Evolutionary conservation across 371 early-diverging fungal species (phyloP).

Genomic region (Mortierella sp.): DNA sequence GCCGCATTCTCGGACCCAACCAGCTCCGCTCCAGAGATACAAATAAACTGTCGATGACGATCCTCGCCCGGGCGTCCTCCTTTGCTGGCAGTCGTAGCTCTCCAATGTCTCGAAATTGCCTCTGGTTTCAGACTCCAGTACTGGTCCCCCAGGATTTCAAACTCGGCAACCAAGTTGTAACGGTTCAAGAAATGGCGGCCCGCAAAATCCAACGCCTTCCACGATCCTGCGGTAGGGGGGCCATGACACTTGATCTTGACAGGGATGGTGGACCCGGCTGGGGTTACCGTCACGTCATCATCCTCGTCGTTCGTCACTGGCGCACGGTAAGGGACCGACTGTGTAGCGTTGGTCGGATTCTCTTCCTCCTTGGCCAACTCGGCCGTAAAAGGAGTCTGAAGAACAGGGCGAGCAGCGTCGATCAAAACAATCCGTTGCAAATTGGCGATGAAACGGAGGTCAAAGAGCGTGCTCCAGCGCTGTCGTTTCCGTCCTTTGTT

Average conservation of each 20-base stretch:
- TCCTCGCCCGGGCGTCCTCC: not conserved
- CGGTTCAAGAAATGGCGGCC: slow-evolving; percentile 52
- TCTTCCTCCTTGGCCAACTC: slow-evolving; percentile 45
- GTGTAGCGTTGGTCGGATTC: slow-evolving; percentile 22
- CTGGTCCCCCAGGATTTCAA: slow-evolving; percentile 35
- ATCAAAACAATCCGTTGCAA: slow-evolving; percentile 29
- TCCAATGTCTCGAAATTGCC: slow-evolving; percentile 38
- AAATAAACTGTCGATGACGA: slow-evolving; percentile 33
- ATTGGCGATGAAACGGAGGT: slow-evolving; percentile 16
- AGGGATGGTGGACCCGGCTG: not conserved
- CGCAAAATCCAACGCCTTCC: slow-evolving; percentile 46
- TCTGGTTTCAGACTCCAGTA: slow-evolving; percentile 45
- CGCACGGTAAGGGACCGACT: slow-evolving; percentile 16
- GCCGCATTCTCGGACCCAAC: slow-evolving; percentile 31
- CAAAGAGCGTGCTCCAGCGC: slow-evolving; percentile 46
- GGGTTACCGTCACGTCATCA: not conserved
- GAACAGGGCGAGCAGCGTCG: slow-evolving; percentile 32
- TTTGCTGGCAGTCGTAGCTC: not conserved
- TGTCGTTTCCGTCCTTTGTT: slow-evolving; percentile 34
- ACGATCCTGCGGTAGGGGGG: slow-evolving; percentile 43
- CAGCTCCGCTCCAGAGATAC: slow-evolving; percentile 44
- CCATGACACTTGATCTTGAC: slow-evolving; percentile 42
- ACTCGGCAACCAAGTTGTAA: slow-evolving; percentile 38
- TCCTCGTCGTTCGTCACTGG: not conserved
- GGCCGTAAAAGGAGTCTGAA: slow-evolving; percentile 38